Evolutionary conservation across 2,329 filamentous ascomycete genomes (phyloP), one percentile per base, ranked within the genome.

Genomic region (Phialophora macrospora): DNA sequence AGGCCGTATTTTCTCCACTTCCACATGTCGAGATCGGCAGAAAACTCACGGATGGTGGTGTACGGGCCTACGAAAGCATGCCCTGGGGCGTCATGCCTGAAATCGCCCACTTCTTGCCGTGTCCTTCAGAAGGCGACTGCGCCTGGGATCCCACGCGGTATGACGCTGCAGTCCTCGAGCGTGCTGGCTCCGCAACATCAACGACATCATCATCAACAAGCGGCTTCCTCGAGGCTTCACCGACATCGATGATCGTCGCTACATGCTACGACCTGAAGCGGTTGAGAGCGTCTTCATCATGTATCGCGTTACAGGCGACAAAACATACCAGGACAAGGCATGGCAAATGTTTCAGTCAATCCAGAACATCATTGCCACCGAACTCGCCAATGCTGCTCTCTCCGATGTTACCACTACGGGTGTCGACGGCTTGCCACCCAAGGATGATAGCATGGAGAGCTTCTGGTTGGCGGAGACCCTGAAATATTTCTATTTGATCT

Each of bases 241-340:
- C 9, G 62, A 55, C 17, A 55, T 71, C 44, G 57, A 46, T n/a
- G 63, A 63, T 17, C 14, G 64, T 63, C 63, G 62, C 9, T 73
- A 68, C 59, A 85, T 90, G 28, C 80, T 91, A 52, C 84, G 88
- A 68, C 80, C 85, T 0, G 85, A 87, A 74, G 84, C 85, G 0
- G 85, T 87, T 55, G 85, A 88, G 72, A 84, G 81, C 20, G 81
- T 87, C 4, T 87, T 87, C 73, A 77, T 87, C 68, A 76, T 87
- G 74, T 86, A 87, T 70, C 81, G 85, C n/a, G 83, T 85, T 46
- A 87, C 85, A 0, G 85, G 85, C 12, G 81, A 85, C 67, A 79
- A 79, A 63, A 75, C 72, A 8, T 76, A 79, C 59, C 77, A 78
- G 44, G 80, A 83, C 48, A 75, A 77, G 0, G 81, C 80, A 1